Conservation (phyloP, 2,329 filamentous ascomycete species). For the Berkeleyomyces basicola region DNA sequence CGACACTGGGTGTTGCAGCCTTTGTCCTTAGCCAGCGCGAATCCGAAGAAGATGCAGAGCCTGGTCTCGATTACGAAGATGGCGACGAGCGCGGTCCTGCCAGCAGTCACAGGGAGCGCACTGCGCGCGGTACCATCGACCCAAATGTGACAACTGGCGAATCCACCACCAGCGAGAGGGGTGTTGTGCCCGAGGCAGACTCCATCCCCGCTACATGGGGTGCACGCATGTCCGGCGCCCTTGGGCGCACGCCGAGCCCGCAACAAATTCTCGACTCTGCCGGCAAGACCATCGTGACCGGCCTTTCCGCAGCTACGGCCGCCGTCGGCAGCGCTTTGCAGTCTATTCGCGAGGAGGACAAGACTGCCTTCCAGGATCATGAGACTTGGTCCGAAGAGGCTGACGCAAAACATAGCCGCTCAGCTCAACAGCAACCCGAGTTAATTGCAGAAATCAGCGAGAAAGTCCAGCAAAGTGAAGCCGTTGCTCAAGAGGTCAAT, state of each 20-base stretch:
- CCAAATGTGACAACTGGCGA: slow-evolving; percentile 17
- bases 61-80: slow-evolving; percentile 30
- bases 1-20: slow-evolving; percentile 68
- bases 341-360: slow-evolving; percentile 71
- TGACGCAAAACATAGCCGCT: slow-evolving; percentile 42
- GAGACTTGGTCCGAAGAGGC: slow-evolving; percentile 87
- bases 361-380: slow-evolving; percentile 65
- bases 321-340: slow-evolving; percentile 68
- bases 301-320: slow-evolving; percentile 67
- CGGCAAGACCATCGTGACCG: slow-evolving; percentile 63
- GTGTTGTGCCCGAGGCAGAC: neutral
- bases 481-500: neutral
- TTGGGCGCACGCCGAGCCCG: slow-evolving; percentile 69
- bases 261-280: slow-evolving; percentile 78
- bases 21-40: slow-evolving; percentile 92
- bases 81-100: slow-evolving; percentile 26
- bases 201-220: slow-evolving; percentile 40
- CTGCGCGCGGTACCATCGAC: slow-evolving; percentile 16
- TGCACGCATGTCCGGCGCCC: slow-evolving; percentile 61
- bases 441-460: neutral
- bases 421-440: neutral
- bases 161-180: neutral
- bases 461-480: neutral
- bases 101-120: neutral
- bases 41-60: slow-evolving; percentile 49